These are phyloP conservation scores for Wickerhamomyces sp. DNA, from an alignment of 1,139 yeast species.

Conservation along the genomic window DNA sequence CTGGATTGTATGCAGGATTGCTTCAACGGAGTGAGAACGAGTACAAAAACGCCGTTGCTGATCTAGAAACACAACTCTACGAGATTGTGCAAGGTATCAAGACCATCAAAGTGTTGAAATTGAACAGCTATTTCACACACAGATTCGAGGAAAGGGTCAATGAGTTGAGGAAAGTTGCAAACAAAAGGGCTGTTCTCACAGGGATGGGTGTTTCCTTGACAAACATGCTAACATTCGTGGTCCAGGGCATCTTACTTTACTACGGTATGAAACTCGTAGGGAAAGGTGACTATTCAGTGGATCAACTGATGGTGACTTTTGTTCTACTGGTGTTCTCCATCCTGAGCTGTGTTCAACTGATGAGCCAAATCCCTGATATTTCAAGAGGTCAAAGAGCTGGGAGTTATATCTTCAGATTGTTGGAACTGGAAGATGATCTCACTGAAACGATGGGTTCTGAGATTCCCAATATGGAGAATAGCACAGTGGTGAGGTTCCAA, in stretches of 20 bases:
- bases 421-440: constrained; percentile 32
- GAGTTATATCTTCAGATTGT: constrained; percentile 43
- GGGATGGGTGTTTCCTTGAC: constrained; percentile 57
- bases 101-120: constrained; percentile 54
- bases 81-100: constrained; percentile 57
- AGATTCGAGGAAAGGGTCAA: constrained; percentile 32
- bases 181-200: constrained; percentile 44
- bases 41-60: constrained; percentile 54
- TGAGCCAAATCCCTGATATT: constrained; percentile 68
- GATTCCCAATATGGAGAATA: constrained; percentile 13
- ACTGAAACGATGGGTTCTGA: constrained; percentile 23
- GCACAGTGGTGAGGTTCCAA: constrained; percentile 33
- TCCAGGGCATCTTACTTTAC: constrained; percentile 67
- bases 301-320: constrained; percentile 62
- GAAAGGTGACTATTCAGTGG: constrained; percentile 44
- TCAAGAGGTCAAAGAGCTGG: constrained; percentile 75
- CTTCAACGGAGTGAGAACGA: constrained; percentile 50
- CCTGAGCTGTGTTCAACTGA: constrained; percentile 52
- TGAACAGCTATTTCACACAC: constrained; percentile 41
- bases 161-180: constrained; percentile 32
- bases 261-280: constrained; percentile 74
- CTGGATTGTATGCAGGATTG: constrained; percentile 46
- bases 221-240: constrained; percentile 47
- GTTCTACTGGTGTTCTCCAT: constrained; percentile 72
- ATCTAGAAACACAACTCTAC: constrained; percentile 48